Conservation (phyloP, 169 alveolate species). For the Cryptosporidium ryanae region DNA sequence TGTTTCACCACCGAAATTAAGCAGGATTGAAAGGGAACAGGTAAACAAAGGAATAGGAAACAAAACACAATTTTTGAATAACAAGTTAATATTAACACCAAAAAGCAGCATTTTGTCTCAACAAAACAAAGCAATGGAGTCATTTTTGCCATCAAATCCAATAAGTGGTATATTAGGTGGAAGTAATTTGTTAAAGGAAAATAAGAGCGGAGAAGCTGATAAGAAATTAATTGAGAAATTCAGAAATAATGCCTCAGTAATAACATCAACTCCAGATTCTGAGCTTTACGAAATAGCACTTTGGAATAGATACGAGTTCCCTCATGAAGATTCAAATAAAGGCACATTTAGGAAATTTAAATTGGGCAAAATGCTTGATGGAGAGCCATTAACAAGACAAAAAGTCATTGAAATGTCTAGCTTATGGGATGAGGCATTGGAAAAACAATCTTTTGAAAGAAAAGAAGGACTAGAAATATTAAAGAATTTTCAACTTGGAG, state of each 20-base stretch:
- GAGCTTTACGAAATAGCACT: conserved; percentile 52
- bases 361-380: neutral
- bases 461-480: conserved; percentile 28
- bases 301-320: conserved; percentile 54
- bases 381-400: conserved; percentile 21
- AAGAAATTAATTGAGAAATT: neutral
- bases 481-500: conserved; percentile 5
- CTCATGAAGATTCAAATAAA: conserved; percentile 41
- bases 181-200: neutral
- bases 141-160: neutral
- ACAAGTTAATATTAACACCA: conserved; percentile 36
- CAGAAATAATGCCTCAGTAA: conserved; percentile 4
- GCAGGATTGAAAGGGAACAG: conserved; percentile 48
- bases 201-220: neutral
- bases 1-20: conserved; percentile 50
- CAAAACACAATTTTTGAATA: conserved; percentile 8
- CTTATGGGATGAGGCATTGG: conserved; percentile 19
- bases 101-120: neutral
- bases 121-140: neutral
- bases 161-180: neutral
- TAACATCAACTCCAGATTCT: conserved; percentile 49
- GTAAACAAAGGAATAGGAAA: neutral
- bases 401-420: conserved; percentile 29
- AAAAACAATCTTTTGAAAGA: conserved; percentile 8
- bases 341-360: conserved; percentile 39